Conservation (phyloP, 768 basidiomycete genomes). For the Sistotremastrum niveocremeum region DNA sequence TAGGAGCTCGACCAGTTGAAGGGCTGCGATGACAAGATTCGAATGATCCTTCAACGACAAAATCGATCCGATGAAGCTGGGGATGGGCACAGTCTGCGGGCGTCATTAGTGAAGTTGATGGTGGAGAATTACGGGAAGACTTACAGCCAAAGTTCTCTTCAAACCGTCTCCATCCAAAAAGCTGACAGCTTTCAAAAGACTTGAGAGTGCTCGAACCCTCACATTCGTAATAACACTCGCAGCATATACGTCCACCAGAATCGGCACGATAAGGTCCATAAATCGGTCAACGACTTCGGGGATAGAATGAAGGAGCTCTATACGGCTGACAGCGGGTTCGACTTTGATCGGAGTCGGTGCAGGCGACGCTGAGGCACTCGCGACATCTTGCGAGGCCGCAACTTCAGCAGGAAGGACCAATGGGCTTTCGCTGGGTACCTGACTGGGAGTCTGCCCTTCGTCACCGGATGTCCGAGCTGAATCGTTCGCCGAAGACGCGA, state of each 20-base stretch:
- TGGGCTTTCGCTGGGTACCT: constrained; percentile 10
- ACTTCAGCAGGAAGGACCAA: constrained; percentile 22
- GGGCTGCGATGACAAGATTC: constrained; percentile 69
- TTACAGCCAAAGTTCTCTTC: constrained; percentile 61
- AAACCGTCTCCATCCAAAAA: constrained; percentile 73
- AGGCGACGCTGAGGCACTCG: constrained; percentile 5
- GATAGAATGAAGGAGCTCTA: constrained; percentile 62
- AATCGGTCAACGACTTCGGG: constrained; percentile 70
- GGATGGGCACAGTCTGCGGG: constrained; percentile 77
- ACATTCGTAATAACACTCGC: constrained; percentile 86
- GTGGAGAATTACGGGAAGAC: constrained; percentile 14
- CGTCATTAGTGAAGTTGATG: constrained; percentile 4
- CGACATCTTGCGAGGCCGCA: constrained; percentile 17
- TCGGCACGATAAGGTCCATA: constrained; percentile 81
- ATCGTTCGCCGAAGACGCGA: constrained; percentile 1
- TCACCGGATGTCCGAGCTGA: constrained; percentile 6
- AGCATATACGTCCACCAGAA: constrained; percentile 97
- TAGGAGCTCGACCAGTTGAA: constrained; percentile 89
- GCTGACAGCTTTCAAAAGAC: constrained; percentile 80
- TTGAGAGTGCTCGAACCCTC: constrained; percentile 78
- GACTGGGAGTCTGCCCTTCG: constrained; percentile 6
- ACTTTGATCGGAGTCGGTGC: constrained; percentile 8
- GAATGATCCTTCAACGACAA: constrained; percentile 87
- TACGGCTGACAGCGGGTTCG: constrained; percentile 38
- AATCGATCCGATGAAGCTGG: constrained; percentile 90